Conservation (phyloP, 2,329 filamentous ascomycete species). For the Epicoccum sorghinum region DNA sequence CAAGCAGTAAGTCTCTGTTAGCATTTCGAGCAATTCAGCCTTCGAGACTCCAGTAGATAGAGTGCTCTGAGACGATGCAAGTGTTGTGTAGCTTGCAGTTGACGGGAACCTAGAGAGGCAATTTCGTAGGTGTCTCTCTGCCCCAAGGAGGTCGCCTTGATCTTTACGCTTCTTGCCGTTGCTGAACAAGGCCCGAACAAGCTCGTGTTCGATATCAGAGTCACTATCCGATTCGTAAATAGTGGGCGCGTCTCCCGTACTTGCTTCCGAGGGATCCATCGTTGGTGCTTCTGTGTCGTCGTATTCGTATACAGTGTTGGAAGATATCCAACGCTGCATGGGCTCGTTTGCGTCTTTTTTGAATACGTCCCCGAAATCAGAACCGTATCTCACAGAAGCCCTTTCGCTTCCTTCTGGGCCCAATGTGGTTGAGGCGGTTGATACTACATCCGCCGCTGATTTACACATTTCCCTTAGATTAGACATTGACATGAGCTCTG, state of each 20-base stretch:
- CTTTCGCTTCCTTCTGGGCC: slow-evolving; percentile 20
- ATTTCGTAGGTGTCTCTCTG: slow-evolving; percentile 23
- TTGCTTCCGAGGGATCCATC: slow-evolving; percentile 19
- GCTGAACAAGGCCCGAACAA: slow-evolving; percentile 24
- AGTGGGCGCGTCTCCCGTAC: slow-evolving; percentile 10
- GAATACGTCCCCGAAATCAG: slow-evolving; percentile 32
- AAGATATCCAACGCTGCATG: slow-evolving; percentile 29
- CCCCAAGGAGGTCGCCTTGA: slow-evolving; percentile 19
- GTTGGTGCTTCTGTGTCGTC: slow-evolving; percentile 19
- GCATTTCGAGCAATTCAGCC: slow-evolving; percentile 17
- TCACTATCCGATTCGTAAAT: slow-evolving; percentile 27
- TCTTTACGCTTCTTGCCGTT: slow-evolving; percentile 23
- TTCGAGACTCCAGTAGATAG: slow-evolving; percentile 18
- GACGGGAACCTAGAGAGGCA: slow-evolving; percentile 21
- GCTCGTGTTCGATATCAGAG: slow-evolving; percentile 26
- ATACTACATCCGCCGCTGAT: slow-evolving; percentile 32
- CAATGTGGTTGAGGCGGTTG: slow-evolving; percentile 30
- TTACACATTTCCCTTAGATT: slow-evolving; percentile 30
- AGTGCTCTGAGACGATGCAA: slow-evolving; percentile 13
- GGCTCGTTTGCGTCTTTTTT: slow-evolving; percentile 20
- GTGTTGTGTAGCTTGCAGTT: slow-evolving; percentile 15
- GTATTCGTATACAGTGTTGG: slow-evolving; percentile 30
- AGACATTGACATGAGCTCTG: slow-evolving; percentile 24
- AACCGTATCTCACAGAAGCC: slow-evolving; percentile 22
- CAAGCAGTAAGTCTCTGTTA: slow-evolving; percentile 20